Percentiles rank a stretch among this genome's conserved stretches.
phyloP scores from a whole-genome alignment of 805 yeast species.

The Metschnikowia henanensis region DNA sequence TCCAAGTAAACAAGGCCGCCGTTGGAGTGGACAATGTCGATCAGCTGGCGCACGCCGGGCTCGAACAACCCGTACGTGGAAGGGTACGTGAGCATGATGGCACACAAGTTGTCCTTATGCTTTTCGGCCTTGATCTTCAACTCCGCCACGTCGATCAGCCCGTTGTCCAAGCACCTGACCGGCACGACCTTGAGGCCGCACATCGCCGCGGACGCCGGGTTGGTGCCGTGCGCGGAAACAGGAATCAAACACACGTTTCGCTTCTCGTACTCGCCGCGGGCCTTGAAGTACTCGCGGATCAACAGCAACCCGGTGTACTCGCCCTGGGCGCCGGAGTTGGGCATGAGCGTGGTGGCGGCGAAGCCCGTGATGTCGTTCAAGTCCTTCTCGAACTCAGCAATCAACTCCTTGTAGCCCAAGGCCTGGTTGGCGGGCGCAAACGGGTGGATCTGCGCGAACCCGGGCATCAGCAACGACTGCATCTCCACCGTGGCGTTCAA shows the following conservation, averaged over 20 bases:
- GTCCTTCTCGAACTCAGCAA: slow-evolving; percentile 77
- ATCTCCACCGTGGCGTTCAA: slow-evolving; percentile 93
- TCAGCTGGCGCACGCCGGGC: slow-evolving; percentile 83
- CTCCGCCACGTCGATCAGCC: slow-evolving; percentile 83
- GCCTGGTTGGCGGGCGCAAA: slow-evolving; percentile 91
- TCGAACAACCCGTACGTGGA: slow-evolving; percentile 97
- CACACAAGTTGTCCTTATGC: slow-evolving; percentile 72
- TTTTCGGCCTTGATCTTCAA: slow-evolving; percentile 69
- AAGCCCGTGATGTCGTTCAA: slow-evolving; percentile 92
- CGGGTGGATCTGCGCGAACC: slow-evolving; percentile 86
- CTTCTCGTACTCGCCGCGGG: slow-evolving; percentile 61
- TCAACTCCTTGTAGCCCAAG: slow-evolving; percentile 76
- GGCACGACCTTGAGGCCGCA: slow-evolving; percentile 93
- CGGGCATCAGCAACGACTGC: slow-evolving; percentile 95
- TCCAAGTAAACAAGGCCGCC: slow-evolving; percentile 98
- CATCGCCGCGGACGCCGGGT: slow-evolving; percentile 99
- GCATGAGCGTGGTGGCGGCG: slow-evolving; percentile 87
- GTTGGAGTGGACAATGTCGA: slow-evolving; percentile 75
- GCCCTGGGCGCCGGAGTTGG: slow-evolving; percentile 99
- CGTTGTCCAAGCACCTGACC: slow-evolving; percentile 81
- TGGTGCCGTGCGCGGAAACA: slow-evolving; percentile 97
- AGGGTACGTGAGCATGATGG: slow-evolving; percentile 96
- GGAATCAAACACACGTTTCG: slow-evolving; percentile 93
- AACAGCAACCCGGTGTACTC: slow-evolving; percentile 93
- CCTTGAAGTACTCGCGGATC: slow-evolving; percentile 72